Percentiles rank a stretch among this genome's conserved stretches.
These are phyloP conservation scores for Globisporangium emineosum DNA, from an alignment of 352 stramenopile species.

Conservation along the genomic window DNA sequence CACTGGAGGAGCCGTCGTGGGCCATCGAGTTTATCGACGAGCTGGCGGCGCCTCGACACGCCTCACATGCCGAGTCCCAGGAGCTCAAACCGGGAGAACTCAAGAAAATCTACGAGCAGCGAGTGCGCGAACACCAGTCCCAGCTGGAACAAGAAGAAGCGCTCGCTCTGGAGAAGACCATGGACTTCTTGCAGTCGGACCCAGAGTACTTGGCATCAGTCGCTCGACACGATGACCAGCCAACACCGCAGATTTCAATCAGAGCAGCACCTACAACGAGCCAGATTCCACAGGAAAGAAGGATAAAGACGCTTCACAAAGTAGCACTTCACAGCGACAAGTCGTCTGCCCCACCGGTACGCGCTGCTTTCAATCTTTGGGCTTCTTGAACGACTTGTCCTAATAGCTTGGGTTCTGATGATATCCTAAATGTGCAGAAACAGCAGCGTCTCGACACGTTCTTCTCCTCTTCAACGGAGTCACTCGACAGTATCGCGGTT, in stretches of 20 bases:
- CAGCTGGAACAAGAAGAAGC: slow-evolving; percentile 33
- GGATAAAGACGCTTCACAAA: not conserved
- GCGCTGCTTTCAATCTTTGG: too few relatives aligned
- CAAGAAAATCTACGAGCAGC: slow-evolving; percentile 42
- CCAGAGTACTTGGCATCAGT: slow-evolving; percentile 33
- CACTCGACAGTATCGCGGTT: not conserved
- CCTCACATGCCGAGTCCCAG: not conserved
- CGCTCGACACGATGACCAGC: not conserved
- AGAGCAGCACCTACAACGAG: not conserved
- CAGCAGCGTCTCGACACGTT: slow-evolving; percentile 46
- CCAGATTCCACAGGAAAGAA: not conserved
- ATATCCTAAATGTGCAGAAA: slow-evolving; percentile 14
- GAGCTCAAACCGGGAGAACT: slow-evolving; percentile 26
- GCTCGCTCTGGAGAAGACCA: slow-evolving; percentile 43
- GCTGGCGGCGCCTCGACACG: slow-evolving; percentile 26
- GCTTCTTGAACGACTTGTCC: too few relatives aligned
- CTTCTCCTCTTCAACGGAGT: slow-evolving; percentile 22
- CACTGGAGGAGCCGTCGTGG: slow-evolving; percentile 20
- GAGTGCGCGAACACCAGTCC: slow-evolving; percentile 28
- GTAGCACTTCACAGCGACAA: not conserved
- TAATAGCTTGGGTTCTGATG: not conserved
- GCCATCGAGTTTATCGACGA: slow-evolving; percentile 52
- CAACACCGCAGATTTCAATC: not conserved
- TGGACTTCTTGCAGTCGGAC: slow-evolving; percentile 52
- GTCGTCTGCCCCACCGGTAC: not conserved